Evolutionary conservation across 2,329 filamentous ascomycete species (phyloP).

Genomic region (Colletotrichum kahawae): DNA sequence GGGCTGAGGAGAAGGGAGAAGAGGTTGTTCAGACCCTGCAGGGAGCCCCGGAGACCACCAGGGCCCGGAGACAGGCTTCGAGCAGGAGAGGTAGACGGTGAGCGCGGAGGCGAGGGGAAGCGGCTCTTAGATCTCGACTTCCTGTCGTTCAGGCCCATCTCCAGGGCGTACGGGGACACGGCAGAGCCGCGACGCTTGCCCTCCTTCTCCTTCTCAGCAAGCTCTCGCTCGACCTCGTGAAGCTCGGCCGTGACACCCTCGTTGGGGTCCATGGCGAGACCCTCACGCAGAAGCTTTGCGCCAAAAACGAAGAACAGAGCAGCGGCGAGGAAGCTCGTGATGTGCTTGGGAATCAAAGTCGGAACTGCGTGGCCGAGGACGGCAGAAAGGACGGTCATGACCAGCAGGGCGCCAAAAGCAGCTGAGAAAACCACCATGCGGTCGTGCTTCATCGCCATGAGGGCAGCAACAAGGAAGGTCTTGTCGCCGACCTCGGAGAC

Average conservation of each 20-base stretch:
- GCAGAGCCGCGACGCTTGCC: conserved; percentile 69
- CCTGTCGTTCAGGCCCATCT: conserved; percentile 74
- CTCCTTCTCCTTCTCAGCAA: conserved; percentile 91
- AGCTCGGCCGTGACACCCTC: conserved; percentile 97
- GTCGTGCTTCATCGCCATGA: conserved; percentile 99
- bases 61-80: conserved; percentile 59
- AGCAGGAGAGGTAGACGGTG: conserved; percentile 77
- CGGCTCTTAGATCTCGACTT: conserved; percentile 77
- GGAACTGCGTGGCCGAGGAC: conserved; percentile 92
- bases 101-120: conserved; percentile 80
- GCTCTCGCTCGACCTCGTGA: conserved; percentile 93
- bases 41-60: conserved; percentile 34
- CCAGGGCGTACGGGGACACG: conserved; percentile 77
- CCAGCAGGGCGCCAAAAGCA: conserved; percentile 87
- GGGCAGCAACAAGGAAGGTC: conserved; percentile 93
- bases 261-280: conserved; percentile 84
- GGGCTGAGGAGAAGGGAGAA: conserved; percentile 88
- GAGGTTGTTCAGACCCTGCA: conserved; percentile 80
- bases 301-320: conserved; percentile 90
- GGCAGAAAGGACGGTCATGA: conserved; percentile 95
- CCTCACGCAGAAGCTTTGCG: conserved; percentile 81
- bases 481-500: conserved; percentile 98
- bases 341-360: conserved; percentile 84
- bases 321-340: conserved; percentile 87
- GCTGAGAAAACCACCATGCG: conserved; percentile 92